These are phyloP conservation scores for Globisporangium yorkense DNA, from an alignment of 352 stramenopile species.

Conservation along the genomic window DNA sequence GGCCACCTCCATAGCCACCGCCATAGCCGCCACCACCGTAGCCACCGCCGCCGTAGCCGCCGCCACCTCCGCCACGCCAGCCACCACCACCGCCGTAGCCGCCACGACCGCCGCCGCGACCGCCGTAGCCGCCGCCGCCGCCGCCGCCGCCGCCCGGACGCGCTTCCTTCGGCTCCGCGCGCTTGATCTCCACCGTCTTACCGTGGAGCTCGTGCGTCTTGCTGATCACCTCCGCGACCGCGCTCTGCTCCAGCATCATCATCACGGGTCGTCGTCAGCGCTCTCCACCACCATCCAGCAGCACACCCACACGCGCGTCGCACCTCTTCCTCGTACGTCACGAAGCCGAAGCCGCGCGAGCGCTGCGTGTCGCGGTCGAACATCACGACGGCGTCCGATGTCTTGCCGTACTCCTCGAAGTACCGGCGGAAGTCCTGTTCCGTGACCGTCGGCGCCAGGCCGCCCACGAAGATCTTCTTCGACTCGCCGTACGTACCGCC, in stretches of 20 bases:
- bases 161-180: constrained; percentile 74
- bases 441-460: constrained; percentile 74
- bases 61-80: constrained; percentile 12
- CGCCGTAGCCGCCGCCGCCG: constrained; percentile 18
- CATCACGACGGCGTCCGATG: constrained; percentile 92
- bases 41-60: constrained; percentile 13
- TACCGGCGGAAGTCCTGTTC: constrained; percentile 90
- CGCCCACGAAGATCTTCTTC: constrained; percentile 93
- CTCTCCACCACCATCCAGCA: neutral
- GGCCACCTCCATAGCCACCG: constrained; percentile 13
- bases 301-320: neutral
- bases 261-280: neutral
- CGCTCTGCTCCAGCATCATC: constrained; percentile 24
- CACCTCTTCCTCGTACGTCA: constrained; percentile 90
- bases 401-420: constrained; percentile 89
- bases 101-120: constrained; percentile 19
- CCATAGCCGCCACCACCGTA: constrained; percentile 13
- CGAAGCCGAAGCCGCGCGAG: constrained; percentile 90
- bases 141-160: constrained; percentile 29
- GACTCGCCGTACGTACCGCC: constrained; percentile 46
- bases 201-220: constrained; percentile 88
- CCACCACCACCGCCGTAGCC: constrained; percentile 11
- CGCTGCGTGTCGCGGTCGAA: constrained; percentile 89
- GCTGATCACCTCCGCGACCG: constrained; percentile 85
- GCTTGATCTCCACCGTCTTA: constrained; percentile 89